Conservation (phyloP, 768 basidiomycete genomes). For the Trametes cubensis region DNA sequence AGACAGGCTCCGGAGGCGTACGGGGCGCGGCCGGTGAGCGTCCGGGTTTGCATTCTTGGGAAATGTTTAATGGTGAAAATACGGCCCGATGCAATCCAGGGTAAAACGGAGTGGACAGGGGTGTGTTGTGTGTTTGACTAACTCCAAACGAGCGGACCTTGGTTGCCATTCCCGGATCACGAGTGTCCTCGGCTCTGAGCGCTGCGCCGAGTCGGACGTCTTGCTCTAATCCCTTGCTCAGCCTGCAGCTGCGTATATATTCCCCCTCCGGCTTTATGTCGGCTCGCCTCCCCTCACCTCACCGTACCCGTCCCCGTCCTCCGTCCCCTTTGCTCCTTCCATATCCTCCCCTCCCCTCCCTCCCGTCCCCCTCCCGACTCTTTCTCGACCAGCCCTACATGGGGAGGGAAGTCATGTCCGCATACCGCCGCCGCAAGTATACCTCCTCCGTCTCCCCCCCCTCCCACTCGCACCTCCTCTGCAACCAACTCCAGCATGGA, state of each 20-base stretch:
- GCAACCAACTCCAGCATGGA: slow-evolving; percentile 27
- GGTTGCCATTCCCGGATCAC: slow-evolving; percentile 34
- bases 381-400: slow-evolving; percentile 29
- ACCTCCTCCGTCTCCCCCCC: slow-evolving; percentile 35
- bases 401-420: slow-evolving; percentile 32
- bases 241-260: slow-evolving; percentile 26
- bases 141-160: slow-evolving; percentile 33
- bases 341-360: slow-evolving; percentile 25
- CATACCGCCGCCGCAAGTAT: slow-evolving; percentile 33
- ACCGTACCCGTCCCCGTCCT: slow-evolving; percentile 4
- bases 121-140: slow-evolving; percentile 18
- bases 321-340: slow-evolving; percentile 34
- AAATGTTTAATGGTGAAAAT: neutral
- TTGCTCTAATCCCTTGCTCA: slow-evolving; percentile 6
- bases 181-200: slow-evolving; percentile 13
- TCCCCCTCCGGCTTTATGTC: slow-evolving; percentile 30
- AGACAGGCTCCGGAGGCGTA: too few species aligned
- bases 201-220: slow-evolving; percentile 16
- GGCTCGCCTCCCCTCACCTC: slow-evolving; percentile 16
- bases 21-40: too few species aligned
- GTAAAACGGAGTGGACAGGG: slow-evolving; percentile 23
- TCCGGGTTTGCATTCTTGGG: slow-evolving; percentile 15
- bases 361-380: slow-evolving; percentile 8
- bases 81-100: slow-evolving; percentile 17
- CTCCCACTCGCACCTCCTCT: slow-evolving; percentile 29